Evolutionary conservation across 805 yeast species (phyloP), one percentile per base, ranked within the genome.

Genomic region (Myxozyma monticola): DNA sequence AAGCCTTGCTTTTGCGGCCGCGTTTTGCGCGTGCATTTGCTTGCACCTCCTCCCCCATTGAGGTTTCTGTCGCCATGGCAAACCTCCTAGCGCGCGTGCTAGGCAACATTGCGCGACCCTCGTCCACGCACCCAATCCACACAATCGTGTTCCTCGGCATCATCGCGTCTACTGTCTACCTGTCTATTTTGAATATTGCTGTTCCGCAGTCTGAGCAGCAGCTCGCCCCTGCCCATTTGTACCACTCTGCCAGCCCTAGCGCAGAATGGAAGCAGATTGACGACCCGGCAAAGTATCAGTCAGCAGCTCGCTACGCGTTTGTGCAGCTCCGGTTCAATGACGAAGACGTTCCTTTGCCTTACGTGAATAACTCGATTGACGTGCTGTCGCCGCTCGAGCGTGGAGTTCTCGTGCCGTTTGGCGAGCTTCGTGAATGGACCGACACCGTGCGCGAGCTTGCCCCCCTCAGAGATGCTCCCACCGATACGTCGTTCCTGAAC

Each of bases 141-240:
- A 78, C 88, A 47, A 81, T 90, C 45, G 80, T 88, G 40, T 63
- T 80, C 49, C 78, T 88, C 4, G 76, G 91, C 12, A 69, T 89
- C 42, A 66, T 88, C 35, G 93, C 95, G 1, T 84, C 96, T 2
- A 70, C 86, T 45, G 84, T 91, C 7, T 91, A 90, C 66, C 74
- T 90, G 51, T 77, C 90, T 2, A 77, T 66, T 56, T 69, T 79
- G 51, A 72, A 71, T 59, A 60, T 68, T 40, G 66, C 71, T 37
- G 66, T 69, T n/a, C 68, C 71, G 10, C 49, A 48, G 14, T 48
- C 52, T 28, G 48, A 49, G 9, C 48, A 29, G 20, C 54, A 15
- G 31, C 56, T 34, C 18, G 56, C 20, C n/a, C 59, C 41, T 21
- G 62, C 48, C 26, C 61, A 33, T 53, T 60, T 14, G 59, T 72